phyloP scores from a whole-genome alignment of 2,329 filamentous ascomycete genomes.

The Penicillium sp. region DNA sequence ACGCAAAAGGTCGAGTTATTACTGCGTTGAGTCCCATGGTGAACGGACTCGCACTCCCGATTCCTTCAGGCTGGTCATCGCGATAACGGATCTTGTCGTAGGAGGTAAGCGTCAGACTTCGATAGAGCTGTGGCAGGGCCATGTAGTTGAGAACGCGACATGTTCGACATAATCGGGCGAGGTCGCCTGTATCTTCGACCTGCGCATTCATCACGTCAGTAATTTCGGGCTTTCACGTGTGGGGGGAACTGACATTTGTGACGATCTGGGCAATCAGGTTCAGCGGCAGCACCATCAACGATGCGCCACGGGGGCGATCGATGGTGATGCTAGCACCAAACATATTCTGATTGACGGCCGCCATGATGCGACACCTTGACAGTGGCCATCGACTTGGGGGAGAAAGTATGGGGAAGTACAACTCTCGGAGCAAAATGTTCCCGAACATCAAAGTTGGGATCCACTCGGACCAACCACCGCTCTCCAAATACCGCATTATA shows the following conservation, averaged over 20 bases:
- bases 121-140: conserved; percentile 62
- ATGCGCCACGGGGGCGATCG: conserved; percentile 30
- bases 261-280: conserved; percentile 61
- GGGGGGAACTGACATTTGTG: conserved; percentile 46
- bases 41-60: conserved; percentile 63
- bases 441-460: conserved; percentile 10
- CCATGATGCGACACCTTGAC: conserved; percentile 39
- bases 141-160: conserved; percentile 65
- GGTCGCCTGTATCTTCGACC: conserved; percentile 59
- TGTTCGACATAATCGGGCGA: conserved; percentile 60
- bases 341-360: conserved; percentile 44
- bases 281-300: conserved; percentile 51
- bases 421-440: conserved; percentile 19
- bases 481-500: too few relatives aligned
- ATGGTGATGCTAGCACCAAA: conserved; percentile 37
- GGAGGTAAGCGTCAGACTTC: conserved; percentile 55
- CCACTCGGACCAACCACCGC: conserved; percentile 11
- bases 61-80: conserved; percentile 59
- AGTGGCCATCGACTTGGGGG: conserved; percentile 22
- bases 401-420: conserved; percentile 12
- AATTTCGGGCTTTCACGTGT: neutral
- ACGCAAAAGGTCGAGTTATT: conserved; percentile 56
- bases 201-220: conserved; percentile 29
- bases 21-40: conserved; percentile 63
- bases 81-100: conserved; percentile 61